phyloP scores from a whole-genome alignment of 352 stramenopile genomes.

The Pythium rishiriense region DNA sequence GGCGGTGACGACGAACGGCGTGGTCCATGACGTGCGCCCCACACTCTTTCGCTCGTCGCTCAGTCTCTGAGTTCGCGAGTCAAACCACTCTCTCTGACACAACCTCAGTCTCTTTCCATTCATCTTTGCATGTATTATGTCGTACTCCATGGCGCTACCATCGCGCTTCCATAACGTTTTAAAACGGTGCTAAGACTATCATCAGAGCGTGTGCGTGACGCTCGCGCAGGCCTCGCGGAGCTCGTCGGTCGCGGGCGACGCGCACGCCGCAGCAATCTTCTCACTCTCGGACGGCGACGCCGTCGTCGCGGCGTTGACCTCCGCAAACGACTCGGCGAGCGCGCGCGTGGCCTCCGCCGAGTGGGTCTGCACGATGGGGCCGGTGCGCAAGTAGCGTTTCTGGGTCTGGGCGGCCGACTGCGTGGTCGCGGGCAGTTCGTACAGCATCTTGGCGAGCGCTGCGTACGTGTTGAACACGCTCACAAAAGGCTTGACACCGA shows the following conservation, averaged over 20 bases:
- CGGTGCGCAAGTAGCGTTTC: background rate
- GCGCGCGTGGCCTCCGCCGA: constrained; percentile 17
- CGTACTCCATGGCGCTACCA: too few species aligned
- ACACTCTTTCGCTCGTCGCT: too few species aligned
- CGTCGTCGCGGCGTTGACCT: constrained; percentile 5
- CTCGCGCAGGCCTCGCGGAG: background rate
- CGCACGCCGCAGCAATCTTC: constrained; percentile 2
- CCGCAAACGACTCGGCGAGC: constrained; percentile 16
- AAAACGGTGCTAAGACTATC: too few species aligned
- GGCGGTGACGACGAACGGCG: too few species aligned
- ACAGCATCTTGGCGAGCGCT: constrained; percentile 24
- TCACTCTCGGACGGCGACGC: background rate
- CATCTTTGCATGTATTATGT: too few species aligned
- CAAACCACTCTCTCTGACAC: too few species aligned
- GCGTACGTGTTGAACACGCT: constrained; percentile 25
- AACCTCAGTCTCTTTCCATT: too few species aligned
- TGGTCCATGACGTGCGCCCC: too few species aligned
- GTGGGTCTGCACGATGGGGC: constrained; percentile 4
- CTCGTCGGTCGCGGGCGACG: background rate
- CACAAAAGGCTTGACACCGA: constrained; percentile 28
- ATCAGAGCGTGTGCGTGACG: too few species aligned
- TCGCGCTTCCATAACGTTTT: too few species aligned
- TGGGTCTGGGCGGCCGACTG: background rate
- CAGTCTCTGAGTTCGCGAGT: too few species aligned
- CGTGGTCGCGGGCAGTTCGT: constrained; percentile 23